Percentiles rank a stretch among this genome's conserved stretches.
Conservation (phyloP, 306 rosid species). For the Prunus padus region DNA sequence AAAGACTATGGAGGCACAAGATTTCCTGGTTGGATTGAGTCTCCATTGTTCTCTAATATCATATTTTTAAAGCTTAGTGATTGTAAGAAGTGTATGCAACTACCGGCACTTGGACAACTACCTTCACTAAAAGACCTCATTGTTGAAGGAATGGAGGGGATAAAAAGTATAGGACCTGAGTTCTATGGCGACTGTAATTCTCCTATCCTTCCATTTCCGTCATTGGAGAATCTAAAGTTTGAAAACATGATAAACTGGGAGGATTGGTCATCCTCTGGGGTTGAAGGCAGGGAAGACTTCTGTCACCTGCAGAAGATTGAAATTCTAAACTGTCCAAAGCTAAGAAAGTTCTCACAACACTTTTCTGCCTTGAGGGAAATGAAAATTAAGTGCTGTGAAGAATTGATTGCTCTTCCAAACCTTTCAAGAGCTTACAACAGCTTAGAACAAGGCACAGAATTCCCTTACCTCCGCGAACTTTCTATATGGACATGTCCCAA, state of each 20-base stretch:
- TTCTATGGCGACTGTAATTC: constrained; percentile 20
- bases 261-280: constrained; percentile 31
- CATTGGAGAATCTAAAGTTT: constrained; percentile 30
- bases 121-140: constrained; percentile 31
- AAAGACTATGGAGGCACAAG: constrained; percentile 30
- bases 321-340: constrained; percentile 33
- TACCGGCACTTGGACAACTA: constrained; percentile 38
- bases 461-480: constrained; percentile 33
- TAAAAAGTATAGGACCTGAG: constrained; percentile 20
- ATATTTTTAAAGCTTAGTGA: constrained; percentile 6
- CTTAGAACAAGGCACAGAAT: constrained; percentile 12
- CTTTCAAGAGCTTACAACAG: not conserved
- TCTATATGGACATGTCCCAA: constrained; percentile 28
- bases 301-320: constrained; percentile 24
- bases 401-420: constrained; percentile 26
- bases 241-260: constrained; percentile 31
- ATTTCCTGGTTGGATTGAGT: constrained; percentile 37
- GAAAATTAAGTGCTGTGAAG: constrained; percentile 30
- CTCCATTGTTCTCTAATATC: constrained; percentile 23
- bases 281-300: constrained; percentile 28
- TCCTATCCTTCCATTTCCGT: constrained; percentile 20
- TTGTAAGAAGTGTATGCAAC: constrained; percentile 21
- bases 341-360: constrained; percentile 18
- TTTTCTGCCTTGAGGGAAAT: constrained; percentile 25
- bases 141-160: constrained; percentile 26